phyloP scores from a whole-genome alignment of 148 eudicot species.

The Rhododendron molle region DNA sequence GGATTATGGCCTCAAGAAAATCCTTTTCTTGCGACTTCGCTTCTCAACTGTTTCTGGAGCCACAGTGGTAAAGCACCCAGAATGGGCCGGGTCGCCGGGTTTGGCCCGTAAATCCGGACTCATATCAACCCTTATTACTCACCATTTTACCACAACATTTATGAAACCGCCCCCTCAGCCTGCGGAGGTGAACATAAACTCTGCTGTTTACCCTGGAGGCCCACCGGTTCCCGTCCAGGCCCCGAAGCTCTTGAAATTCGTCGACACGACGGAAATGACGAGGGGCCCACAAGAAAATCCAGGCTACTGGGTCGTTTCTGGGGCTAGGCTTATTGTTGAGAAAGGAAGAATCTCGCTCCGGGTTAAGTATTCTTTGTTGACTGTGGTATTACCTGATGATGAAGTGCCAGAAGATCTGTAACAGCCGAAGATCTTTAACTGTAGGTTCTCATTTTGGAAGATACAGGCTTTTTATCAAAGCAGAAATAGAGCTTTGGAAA shows the following conservation, averaged over 20 bases:
- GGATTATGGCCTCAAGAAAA: slow-evolving; percentile 74
- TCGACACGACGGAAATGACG: slow-evolving; percentile 90
- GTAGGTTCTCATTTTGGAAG: not conserved
- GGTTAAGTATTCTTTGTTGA: slow-evolving; percentile 79
- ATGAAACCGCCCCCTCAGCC: slow-evolving; percentile 78
- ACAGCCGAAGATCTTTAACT: slow-evolving; percentile 26
- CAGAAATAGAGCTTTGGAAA: not conserved
- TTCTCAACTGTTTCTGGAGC: slow-evolving; percentile 81
- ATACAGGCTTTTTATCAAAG: not conserved
- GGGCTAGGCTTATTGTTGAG: slow-evolving; percentile 85
- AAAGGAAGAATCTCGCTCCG: slow-evolving; percentile 81
- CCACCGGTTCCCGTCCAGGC: slow-evolving; percentile 91
- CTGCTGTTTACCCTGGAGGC: slow-evolving; percentile 96
- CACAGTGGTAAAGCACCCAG: slow-evolving; percentile 58
- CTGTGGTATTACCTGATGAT: slow-evolving; percentile 67
- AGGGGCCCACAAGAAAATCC: slow-evolving; percentile 97
- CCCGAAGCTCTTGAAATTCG: slow-evolving; percentile 74
- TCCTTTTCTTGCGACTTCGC: slow-evolving; percentile 75
- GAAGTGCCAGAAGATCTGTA: slow-evolving; percentile 44
- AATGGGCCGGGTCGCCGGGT: slow-evolving; percentile 97
- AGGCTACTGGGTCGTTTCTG: slow-evolving; percentile 97
- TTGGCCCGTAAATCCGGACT: slow-evolving; percentile 92
- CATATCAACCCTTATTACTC: slow-evolving; percentile 88
- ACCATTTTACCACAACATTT: slow-evolving; percentile 77
- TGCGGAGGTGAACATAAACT: slow-evolving; percentile 91